Base-by-base conservation (phyloP, 805 yeast genomes). In the Ogataea nitratoaversa region DNA sequence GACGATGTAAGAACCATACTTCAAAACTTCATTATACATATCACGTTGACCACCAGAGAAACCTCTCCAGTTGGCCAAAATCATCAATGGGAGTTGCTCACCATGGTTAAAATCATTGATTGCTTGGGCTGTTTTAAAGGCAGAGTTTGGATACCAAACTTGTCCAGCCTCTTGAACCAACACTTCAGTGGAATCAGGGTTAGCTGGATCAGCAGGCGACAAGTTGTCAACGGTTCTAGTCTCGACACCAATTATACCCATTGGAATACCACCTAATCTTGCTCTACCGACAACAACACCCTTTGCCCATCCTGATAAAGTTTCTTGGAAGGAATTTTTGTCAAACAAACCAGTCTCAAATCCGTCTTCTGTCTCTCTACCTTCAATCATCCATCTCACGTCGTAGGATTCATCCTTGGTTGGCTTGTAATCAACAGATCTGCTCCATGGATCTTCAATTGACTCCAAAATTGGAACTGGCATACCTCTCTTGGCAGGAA, bases 11-110 rank as follows among this genome's bases (percentile, higher is more conserved):
- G 98, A 81, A 62, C 99, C 99, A 62, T 86, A 93, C 67, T 93
- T 93, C 71, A 93, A 81, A 32, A 93, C 95, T 71, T 93, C 99
- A 59, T 90, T 88, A 76, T 84, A 95, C 99, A 93, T 93, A 67
- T 93, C 99, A 63, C 97, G 86, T 74, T 93, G 99, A 65, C 99
- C 99, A 74, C 99, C 99, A 52, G 97, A 88, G 81, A 93, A 93
- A 59, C 99, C 99, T 81, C 99, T 86, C 99, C 99, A 93, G 78
- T 93, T 93, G 44, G 99, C 99, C 54, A 93, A 71, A 52, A 93
- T 88, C 95, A 93, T 86, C 66, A 93, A 74, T 49, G 99, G 99
- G 60, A 93, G 76, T 67, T 90, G 91, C 68, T 93, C 99, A 74
- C 99, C 99, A 61, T 88, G 72, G 75, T 93, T 93, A 79, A 93